Percentiles rank a stretch among this genome's conserved stretches.
These are phyloP conservation scores for Backusella westeae DNA, from an alignment of 192 early-diverging fungal species.

Conservation along the genomic window DNA sequence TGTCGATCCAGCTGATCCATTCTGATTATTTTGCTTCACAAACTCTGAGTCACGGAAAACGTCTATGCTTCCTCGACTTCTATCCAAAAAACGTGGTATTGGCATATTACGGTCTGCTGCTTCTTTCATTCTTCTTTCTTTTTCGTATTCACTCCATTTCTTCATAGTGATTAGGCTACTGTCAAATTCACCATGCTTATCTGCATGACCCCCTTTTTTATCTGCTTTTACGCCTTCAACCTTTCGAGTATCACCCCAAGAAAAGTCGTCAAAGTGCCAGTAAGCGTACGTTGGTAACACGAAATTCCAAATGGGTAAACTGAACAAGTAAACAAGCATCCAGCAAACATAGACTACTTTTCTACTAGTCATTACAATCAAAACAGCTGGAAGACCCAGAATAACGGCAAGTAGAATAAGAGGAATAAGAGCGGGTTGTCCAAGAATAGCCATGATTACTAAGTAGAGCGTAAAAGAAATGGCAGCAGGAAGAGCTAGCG, in stretches of 20 bases:
- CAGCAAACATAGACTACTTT: slow-evolving; percentile 85
- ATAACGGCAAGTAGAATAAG: slow-evolving; percentile 75
- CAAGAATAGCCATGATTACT: slow-evolving; percentile 73
- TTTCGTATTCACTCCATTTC: slow-evolving; percentile 68
- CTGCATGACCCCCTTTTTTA: slow-evolving; percentile 58
- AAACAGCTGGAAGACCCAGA: slow-evolving; percentile 85
- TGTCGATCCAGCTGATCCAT: slow-evolving; percentile 32
- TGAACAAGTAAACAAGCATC: slow-evolving; percentile 47
- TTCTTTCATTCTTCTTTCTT: slow-evolving; percentile 3
- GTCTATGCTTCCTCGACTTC: slow-evolving; percentile 13
- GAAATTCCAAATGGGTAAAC: slow-evolving; percentile 81
- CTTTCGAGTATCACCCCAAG: slow-evolving; percentile 79
- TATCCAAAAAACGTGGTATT: slow-evolving; percentile 24
- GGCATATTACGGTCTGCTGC: slow-evolving; percentile 11
- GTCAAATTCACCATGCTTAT: slow-evolving; percentile 73
- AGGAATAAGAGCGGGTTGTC: slow-evolving; percentile 49
- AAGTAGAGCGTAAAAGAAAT: slow-evolving; percentile 85
- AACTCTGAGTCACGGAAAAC: slow-evolving; percentile 18
- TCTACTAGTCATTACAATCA: slow-evolving; percentile 87
- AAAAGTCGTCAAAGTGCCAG: slow-evolving; percentile 91
- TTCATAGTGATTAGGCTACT: slow-evolving; percentile 72
- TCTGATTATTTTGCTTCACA: slow-evolving; percentile 8
- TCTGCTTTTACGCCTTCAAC: slow-evolving; percentile 48
- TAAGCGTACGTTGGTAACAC: slow-evolving; percentile 75
- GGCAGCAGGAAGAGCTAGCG: slow-evolving; percentile 88